Base-by-base conservation (phyloP, 2,329 filamentous ascomycete species). In the Alternaria triticina region DNA sequence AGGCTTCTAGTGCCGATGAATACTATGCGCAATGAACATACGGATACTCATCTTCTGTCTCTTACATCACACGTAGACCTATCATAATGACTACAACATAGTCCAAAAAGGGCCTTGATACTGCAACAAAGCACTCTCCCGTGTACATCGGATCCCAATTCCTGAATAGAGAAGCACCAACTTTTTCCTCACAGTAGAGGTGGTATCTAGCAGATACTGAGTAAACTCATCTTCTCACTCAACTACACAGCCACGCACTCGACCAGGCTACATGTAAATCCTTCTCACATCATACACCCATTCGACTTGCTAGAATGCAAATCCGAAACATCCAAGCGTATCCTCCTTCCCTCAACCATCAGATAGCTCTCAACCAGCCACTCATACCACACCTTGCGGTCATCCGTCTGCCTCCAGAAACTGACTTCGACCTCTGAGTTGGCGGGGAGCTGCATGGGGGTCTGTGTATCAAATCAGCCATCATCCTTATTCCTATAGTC, bases 371-470 rank as follows among this genome's bases (percentile, higher is more conserved):
- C 96, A 3, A 97, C 90, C 64, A 96, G 85, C 96, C 96, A 99
- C 79, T 99, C 96, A 79, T 99, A 99, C 96, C 96, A 99, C 8
- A 99, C 96, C 79, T 92, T 96, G 40, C 91, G 89, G 77, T 97
- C 93, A 76, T 99, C 95, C 1, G 96, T 98, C 81, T 96, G 92
- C 54, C 96, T 88, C 92, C 94, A 97, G 89, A 99, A 97, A 77
- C 90, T 96, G 40, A 97, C 89, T 70, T 96, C 91, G 5, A 98
- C 84, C 79, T 97, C 93, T 0, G 91, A 90, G 68, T 93, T 89
- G 61, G 93, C 91, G 0, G 96, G 95, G 70, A 96, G 89, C 76
- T 93, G 91, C 13, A 99, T 85, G 0, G 96, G 95, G 71, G 89
- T 89, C 94, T 97, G 69, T n/a, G 46, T 1, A 3, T 12, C 6